Evolutionary conservation across 2,329 filamentous ascomycete species (phyloP), one percentile per base, ranked within the genome.

Genomic region (Colletotrichum navitas): DNA sequence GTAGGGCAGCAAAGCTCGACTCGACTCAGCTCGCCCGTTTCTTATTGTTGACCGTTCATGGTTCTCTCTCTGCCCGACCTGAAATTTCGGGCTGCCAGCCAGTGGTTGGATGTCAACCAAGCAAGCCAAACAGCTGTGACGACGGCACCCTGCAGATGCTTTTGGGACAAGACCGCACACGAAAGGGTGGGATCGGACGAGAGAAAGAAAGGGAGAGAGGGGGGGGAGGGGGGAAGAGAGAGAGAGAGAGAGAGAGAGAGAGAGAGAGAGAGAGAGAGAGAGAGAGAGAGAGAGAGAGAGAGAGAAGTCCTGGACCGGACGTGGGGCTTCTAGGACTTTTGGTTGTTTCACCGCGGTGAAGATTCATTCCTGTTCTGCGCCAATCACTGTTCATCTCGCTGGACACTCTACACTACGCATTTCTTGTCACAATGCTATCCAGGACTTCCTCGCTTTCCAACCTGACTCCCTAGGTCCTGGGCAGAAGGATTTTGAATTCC

Each of bases 251-350:
- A n/a, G n/a, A n/a, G 8, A 36, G 34, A 36, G 21, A 52, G 36
- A 26, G 32, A 66, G 56, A 34, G 26, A 36, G 26, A 51, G 34
- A 34, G 45, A 3, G 49, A 21, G 32, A 16, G 11, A 26, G 11
- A 18, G 18, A 16, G 5, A n/a, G 8, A 36, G 34, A 36, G 21
- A 52, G 26, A 26, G 47, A 51, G 51, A 32, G 49, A 52, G 14
- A 52, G 49, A 34, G 60, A 68, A 68, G 65, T 68, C 65, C 65
- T 68, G 52, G 47, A 52, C 39, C 56, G 24, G 64, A 49, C 59
- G 65, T 71, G 68, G 68, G 68, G 68, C 68, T 68, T 65, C 59
- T 68, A 71, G 65, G 65, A 71, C 69, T 63, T 71, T 71, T 68
- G 45, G 24, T 11, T 60, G 69, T 71, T 71, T 68, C 69, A 71